Evolutionary conservation across 352 stramenopile genomes (phyloP), one percentile per base, ranked within the genome.

Genomic region (Pythium graminicola): DNA sequence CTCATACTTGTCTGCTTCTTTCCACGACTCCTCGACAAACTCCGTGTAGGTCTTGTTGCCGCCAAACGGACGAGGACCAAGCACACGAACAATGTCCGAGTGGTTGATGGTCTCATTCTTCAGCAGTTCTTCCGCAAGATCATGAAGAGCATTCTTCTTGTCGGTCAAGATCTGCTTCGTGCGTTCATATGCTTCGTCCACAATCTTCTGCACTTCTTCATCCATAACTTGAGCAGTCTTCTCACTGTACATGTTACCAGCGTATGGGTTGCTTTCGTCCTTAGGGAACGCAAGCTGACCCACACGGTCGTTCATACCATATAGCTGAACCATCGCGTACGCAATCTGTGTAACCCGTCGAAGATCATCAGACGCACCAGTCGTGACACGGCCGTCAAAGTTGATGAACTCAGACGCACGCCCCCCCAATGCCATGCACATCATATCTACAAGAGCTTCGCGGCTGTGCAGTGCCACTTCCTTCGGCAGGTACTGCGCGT

Each of bases 91-190:
- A 44, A 99, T 96, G 73, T 99, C 95, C 62, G 96, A 91, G 74
- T 99, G 95, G 58, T 97, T 98, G 62, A 99, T 98, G n/a, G 96
- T 99, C 81, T 99, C 95, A 63, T 98, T 98, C 63, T 97, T 88
- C 22, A 99, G 80, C 40, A 99, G 72, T 47, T 98, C 73, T 52
- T 98, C 85, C 0, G 96, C 96, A 32, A 99, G 74, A 32, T 93
- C 74, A 60, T 96, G 73, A 17, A 99, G 75, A 56, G 96, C 73
- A 19, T 69, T 64, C 56, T 98, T 96, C 66, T 98, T 97, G 11
- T 97, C 85, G n/a, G 64, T 54, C 28, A 99, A 70, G 28, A 99
- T 80, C 55, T 90, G 61, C 45, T 98, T 81, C n/a, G 95, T 99
- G 55, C 93, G 78, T 41, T 93, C 60, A 76, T 99, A 99, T n/a